Conservation (phyloP, 2,329 filamentous ascomycete species). For the Diplocarpon rosae region DNA sequence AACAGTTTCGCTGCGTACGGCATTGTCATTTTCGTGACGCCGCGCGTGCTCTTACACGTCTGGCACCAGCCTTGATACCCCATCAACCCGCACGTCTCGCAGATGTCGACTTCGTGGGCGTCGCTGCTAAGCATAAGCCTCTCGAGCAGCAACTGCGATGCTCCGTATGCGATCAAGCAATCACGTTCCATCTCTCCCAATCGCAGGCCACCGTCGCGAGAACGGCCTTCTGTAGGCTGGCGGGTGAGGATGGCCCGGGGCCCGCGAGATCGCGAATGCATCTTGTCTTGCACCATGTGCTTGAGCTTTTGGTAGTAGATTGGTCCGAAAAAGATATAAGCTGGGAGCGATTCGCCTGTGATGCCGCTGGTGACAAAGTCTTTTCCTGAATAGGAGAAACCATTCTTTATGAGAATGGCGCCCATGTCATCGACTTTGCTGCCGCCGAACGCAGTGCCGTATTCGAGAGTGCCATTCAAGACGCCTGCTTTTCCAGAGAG, state of each 20-base stretch:
- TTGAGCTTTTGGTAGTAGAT: slow-evolving; percentile 99
- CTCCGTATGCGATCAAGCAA: slow-evolving; percentile 94
- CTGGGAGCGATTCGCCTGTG: slow-evolving; percentile 85
- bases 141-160: slow-evolving; percentile 82
- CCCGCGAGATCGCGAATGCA: slow-evolving; percentile 89
- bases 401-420: slow-evolving; percentile 69
- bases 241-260: slow-evolving; percentile 86
- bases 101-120: slow-evolving; percentile 83
- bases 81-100: slow-evolving; percentile 88
- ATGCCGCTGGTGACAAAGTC: slow-evolving; percentile 93
- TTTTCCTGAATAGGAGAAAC: slow-evolving; percentile 95
- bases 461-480: slow-evolving; percentile 72
- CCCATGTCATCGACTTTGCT: slow-evolving; percentile 85
- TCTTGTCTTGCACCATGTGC: slow-evolving; percentile 99
- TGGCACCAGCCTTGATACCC: slow-evolving; percentile 93
- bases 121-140: slow-evolving; percentile 91
- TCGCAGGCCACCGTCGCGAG: slow-evolving; percentile 80
- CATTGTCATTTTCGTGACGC: slow-evolving; percentile 88
- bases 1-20: slow-evolving; percentile 94
- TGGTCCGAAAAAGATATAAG: slow-evolving; percentile 95
- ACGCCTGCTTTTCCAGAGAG: slow-evolving; percentile 90
- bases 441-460: slow-evolving; percentile 79
- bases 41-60: slow-evolving; percentile 74
- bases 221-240: slow-evolving; percentile 92
- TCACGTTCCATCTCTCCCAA: slow-evolving; percentile 98